Conservation (phyloP, 257 asterid species). For the Linaria vulgaris region DNA sequence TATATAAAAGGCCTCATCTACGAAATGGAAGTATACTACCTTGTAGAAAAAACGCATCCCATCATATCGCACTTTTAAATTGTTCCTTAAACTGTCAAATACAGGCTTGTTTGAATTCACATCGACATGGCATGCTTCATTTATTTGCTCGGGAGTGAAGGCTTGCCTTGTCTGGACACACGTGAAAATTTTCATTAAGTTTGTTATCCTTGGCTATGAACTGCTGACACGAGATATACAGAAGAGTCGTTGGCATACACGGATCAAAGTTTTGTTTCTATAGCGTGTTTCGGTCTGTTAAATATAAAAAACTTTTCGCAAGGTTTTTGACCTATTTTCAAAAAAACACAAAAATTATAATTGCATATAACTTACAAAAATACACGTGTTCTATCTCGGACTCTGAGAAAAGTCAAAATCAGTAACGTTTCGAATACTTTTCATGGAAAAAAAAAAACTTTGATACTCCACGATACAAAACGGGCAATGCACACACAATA, state of each 20-base stretch:
- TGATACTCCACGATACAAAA: too few species aligned
- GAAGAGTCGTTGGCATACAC: too few species aligned
- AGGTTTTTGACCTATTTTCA: too few species aligned
- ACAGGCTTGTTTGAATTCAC: slow-evolving; percentile 69
- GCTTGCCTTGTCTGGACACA: slow-evolving; percentile 70
- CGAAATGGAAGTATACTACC: slow-evolving; percentile 42
- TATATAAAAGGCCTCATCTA: not conserved
- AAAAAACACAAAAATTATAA: too few species aligned
- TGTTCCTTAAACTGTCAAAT: slow-evolving; percentile 77
- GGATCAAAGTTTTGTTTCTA: not conserved
- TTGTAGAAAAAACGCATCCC: slow-evolving; percentile 73
- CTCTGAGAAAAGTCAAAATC: too few species aligned
- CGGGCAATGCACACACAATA: too few species aligned
- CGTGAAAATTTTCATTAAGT: slow-evolving; percentile 18
- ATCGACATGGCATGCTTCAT: slow-evolving; percentile 73
- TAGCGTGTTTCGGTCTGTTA: too few species aligned
- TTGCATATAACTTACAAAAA: not conserved
- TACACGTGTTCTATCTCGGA: too few species aligned
- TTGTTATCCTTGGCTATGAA: slow-evolving; percentile 4
- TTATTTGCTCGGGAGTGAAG: slow-evolving; percentile 74
- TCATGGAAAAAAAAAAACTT: too few species aligned
- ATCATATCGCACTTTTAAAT: slow-evolving; percentile 70
- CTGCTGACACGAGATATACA: not conserved
- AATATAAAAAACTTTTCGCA: too few species aligned
- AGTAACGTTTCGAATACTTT: too few species aligned